Conservation (phyloP, 2,329 filamentous ascomycete species). For the Colletotrichum trifolii region DNA sequence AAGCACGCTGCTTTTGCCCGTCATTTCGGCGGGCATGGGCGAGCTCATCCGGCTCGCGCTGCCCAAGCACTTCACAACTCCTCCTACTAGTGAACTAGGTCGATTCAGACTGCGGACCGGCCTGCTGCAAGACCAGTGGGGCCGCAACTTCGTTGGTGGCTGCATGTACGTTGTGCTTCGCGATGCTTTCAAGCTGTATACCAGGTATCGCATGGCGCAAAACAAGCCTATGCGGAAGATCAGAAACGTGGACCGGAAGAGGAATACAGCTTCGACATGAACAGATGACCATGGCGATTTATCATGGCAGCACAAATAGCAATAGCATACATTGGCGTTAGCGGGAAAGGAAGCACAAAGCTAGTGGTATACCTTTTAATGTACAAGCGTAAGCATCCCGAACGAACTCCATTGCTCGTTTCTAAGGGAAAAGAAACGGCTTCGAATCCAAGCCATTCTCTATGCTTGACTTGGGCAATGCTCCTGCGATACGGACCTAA, state of each 20-base stretch:
- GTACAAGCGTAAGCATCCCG: background rate
- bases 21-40: conserved; percentile 82
- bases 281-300: too few species aligned
- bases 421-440: too few species aligned
- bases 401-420: background rate
- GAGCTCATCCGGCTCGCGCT: conserved; percentile 76
- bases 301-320: background rate
- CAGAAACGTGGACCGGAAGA: conserved; percentile 62
- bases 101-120: conserved; percentile 59
- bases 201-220: conserved; percentile 71
- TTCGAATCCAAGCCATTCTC: background rate
- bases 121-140: conserved; percentile 87
- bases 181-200: conserved; percentile 70
- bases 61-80: conserved; percentile 74
- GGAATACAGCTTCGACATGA: conserved; percentile 42
- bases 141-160: conserved; percentile 87
- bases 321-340: conserved; percentile 19
- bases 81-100: conserved; percentile 40
- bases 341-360: conserved; percentile 1
- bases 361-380: conserved; percentile 10
- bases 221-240: conserved; percentile 66
- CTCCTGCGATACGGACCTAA: too few species aligned
- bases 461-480: background rate
- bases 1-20: conserved; percentile 78
- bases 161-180: conserved; percentile 89